Percentiles rank a stretch among this genome's conserved stretches.
Conservation (phyloP, 352 stramenopile genomes). For the Phytophthora vignae region DNA sequence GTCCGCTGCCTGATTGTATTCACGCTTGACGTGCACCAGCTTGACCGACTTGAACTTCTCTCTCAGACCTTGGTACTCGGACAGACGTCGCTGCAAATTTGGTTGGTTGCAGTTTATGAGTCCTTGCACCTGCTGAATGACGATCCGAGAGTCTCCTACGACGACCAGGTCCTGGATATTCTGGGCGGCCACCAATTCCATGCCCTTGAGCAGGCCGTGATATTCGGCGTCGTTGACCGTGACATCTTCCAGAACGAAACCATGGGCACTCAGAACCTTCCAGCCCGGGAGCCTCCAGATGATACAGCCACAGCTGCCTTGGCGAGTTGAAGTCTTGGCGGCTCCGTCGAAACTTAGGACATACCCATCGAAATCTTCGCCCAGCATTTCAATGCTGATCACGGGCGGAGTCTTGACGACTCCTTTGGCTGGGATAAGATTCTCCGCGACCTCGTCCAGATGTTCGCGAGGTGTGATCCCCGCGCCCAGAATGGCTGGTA, state of each 20-base stretch:
- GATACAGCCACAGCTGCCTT: constrained; percentile 4
- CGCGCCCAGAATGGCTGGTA: neutral
- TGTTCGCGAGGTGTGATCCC: constrained; percentile 1
- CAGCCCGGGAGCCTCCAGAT: constrained; percentile 3
- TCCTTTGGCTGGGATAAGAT: neutral
- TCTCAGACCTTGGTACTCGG: neutral
- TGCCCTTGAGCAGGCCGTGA: neutral
- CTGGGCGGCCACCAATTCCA: neutral
- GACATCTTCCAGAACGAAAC: constrained; percentile 3
- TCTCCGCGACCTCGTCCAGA: neutral
- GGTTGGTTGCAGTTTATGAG: constrained; percentile 12
- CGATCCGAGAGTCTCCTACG: neutral
- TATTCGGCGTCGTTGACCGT: constrained; percentile 11
- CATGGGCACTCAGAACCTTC: neutral
- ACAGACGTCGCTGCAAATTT: neutral
- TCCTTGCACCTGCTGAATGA: constrained; percentile 7
- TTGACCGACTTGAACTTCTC: neutral
- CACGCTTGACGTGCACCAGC: constrained; percentile 16
- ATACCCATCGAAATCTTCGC: neutral
- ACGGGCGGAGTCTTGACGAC: constrained; percentile 2
- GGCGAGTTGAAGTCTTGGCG: neutral
- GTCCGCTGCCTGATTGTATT: constrained; percentile 13
- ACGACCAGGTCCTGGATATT: neutral
- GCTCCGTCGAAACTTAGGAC: constrained; percentile 15
- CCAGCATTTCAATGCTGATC: constrained; percentile 7